Evolutionary conservation across 148 eudicot species (phyloP).

Genomic region (Pharnaceum exiguum): DNA sequence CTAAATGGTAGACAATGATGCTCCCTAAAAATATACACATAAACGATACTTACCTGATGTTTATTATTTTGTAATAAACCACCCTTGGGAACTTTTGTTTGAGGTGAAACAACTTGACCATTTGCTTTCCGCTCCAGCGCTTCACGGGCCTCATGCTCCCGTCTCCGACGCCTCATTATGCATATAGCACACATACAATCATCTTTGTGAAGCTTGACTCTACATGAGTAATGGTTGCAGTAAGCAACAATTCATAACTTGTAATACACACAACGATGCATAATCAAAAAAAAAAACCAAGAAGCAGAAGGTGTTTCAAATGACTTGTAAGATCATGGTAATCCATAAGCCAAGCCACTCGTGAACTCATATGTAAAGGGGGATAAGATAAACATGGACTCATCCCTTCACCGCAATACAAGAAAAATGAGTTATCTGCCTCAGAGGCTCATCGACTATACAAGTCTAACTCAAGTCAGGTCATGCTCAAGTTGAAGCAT

Average conservation of each 20-base stretch:
- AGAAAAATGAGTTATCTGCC: too few species aligned
- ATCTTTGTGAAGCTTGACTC: conserved; percentile 87
- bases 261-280: neutral
- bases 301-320: neutral
- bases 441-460: too few species aligned
- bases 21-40: too few species aligned
- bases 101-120: conserved; percentile 41
- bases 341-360: too few species aligned
- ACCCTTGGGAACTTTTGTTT: conserved; percentile 30
- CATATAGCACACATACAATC: conserved; percentile 97
- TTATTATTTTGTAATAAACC: conserved; percentile 40
- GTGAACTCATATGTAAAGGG: too few species aligned
- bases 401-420: too few species aligned
- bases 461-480: too few species aligned
- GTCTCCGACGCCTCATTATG: conserved; percentile 91
- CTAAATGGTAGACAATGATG: too few species aligned
- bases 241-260: neutral
- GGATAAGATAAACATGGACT: too few species aligned
- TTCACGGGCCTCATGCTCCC: conserved; percentile 73
- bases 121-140: conserved; percentile 60
- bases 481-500: too few species aligned
- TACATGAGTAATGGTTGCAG: conserved; percentile 17
- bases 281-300: neutral
- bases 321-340: too few species aligned
- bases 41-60: conserved; percentile 43